A percentile compares a stretch with the other conserved stretches of the same genome.
Evolutionary conservation across 164 flowering plant genomes (phyloP).

Genomic region (Vitis amurensis): DNA sequence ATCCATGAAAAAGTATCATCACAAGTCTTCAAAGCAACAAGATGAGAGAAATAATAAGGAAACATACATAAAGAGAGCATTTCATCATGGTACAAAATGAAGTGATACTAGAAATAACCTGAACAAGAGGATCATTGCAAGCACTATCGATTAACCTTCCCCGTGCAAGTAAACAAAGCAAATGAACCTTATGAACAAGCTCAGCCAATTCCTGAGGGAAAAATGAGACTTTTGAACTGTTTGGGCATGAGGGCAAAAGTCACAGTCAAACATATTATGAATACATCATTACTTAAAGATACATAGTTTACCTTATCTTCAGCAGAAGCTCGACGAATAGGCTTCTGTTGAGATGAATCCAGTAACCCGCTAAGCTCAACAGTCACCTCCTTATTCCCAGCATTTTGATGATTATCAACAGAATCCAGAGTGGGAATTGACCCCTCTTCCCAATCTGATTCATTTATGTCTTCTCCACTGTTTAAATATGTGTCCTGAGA

Average conservation of each 20-base stretch:
- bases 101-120: slow-evolving; percentile 45
- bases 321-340: slow-evolving; percentile 62
- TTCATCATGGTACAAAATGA: not conserved
- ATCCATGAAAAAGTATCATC: not conserved
- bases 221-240: not conserved
- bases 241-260: not conserved
- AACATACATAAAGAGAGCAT: not conserved
- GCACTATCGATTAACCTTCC: slow-evolving; percentile 85
- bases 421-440: slow-evolving; percentile 25
- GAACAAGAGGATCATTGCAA: slow-evolving; percentile 88
- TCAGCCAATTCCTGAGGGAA: slow-evolving; percentile 75
- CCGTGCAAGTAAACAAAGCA: slow-evolving; percentile 86
- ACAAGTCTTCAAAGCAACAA: not conserved
- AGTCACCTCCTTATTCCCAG: slow-evolving; percentile 35
- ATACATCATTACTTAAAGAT: not conserved
- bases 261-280: no score
- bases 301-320: slow-evolving; percentile 69
- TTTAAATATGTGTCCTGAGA: slow-evolving; percentile 8
- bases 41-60: not conserved
- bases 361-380: slow-evolving; percentile 57
- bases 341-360: slow-evolving; percentile 42
- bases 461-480: slow-evolving; percentile 46
- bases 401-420: slow-evolving; percentile 10
- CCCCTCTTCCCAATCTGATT: slow-evolving; percentile 87
- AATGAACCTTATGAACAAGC: slow-evolving; percentile 85